Conservation (phyloP, 2,329 filamentous ascomycete genomes). For the Cytospora leucostoma region DNA sequence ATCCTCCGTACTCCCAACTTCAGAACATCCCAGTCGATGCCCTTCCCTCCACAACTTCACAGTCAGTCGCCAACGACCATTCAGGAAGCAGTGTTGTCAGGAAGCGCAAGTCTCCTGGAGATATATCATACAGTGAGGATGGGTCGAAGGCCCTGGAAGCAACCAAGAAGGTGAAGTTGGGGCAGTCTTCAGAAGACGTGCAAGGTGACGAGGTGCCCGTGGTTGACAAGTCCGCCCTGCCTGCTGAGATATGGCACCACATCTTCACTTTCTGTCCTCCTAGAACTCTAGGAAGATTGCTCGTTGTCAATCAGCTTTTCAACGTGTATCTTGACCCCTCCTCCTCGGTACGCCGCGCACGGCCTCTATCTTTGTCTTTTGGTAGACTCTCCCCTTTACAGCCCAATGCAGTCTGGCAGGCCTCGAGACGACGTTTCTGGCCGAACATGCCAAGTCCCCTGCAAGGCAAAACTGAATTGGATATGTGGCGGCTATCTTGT, state of each 20-base stretch:
- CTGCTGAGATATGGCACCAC: constrained; percentile 68
- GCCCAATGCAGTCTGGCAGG: constrained; percentile 70
- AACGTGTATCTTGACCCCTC: constrained; percentile 58
- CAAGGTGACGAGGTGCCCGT: constrained; percentile 16
- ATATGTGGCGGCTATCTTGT: constrained; percentile 74
- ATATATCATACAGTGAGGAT: constrained; percentile 14
- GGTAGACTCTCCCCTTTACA: constrained; percentile 43
- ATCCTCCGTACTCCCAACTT: constrained; percentile 4
- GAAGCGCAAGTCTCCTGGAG: constrained; percentile 35
- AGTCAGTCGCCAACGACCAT: constrained; percentile 26
- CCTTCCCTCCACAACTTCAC: constrained; percentile 8
- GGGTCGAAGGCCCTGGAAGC: constrained; percentile 10
- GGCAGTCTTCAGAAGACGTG: constrained; percentile 15
- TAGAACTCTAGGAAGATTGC: constrained; percentile 62
- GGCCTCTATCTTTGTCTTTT: constrained; percentile 38
- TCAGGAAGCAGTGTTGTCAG: constrained; percentile 32
- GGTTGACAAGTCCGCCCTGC: constrained; percentile 43
- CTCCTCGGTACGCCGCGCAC: constrained; percentile 36
- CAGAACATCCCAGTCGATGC: constrained; percentile 5
- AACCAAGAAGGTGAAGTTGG: constrained; percentile 37
- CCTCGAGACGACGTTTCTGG: constrained; percentile 65
- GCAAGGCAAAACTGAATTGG: constrained; percentile 64
- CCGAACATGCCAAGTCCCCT: constrained; percentile 71
- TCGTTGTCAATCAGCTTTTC: constrained; percentile 69
- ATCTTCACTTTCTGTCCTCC: constrained; percentile 69